A percentile compares a stretch with the other conserved stretches of the same genome.
Evolutionary conservation across 2,329 filamentous ascomycete genomes (phyloP).

Genomic region (Colletotrichum sp.): DNA sequence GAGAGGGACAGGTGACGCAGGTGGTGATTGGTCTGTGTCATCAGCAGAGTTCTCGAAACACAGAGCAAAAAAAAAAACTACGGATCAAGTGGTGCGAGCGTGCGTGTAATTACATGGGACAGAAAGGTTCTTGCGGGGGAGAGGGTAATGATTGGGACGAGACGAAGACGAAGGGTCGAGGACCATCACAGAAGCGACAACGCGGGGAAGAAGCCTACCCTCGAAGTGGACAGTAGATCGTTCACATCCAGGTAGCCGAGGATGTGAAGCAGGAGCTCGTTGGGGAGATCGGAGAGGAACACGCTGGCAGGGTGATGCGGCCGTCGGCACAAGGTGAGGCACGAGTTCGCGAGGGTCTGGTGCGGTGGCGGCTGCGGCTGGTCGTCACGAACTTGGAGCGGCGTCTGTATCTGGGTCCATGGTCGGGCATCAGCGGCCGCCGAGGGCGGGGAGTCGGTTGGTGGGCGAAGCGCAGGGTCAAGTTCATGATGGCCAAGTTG

Average conservation of each 20-base stretch:
- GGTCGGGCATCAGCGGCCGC: slow-evolving; percentile 35
- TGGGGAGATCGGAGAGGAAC: slow-evolving; percentile 46
- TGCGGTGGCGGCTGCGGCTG: background rate
- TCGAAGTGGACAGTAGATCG: slow-evolving; percentile 60
- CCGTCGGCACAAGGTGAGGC: background rate
- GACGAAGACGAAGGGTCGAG: background rate
- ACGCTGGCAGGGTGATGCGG: background rate
- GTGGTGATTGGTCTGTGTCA: slow-evolving; percentile 61
- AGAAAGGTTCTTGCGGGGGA: background rate
- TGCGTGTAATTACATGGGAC: background rate
- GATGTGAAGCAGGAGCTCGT: slow-evolving; percentile 62
- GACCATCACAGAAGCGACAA: background rate
- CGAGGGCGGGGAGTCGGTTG: slow-evolving; percentile 16
- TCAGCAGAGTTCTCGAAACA: slow-evolving; percentile 12
- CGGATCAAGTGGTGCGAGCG: background rate
- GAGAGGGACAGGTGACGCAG: slow-evolving; percentile 67
- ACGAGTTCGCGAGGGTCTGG: background rate
- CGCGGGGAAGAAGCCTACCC: slow-evolving; percentile 47
- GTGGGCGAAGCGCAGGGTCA: slow-evolving; percentile 24
- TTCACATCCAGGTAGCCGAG: slow-evolving; percentile 61
- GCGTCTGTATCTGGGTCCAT: background rate
- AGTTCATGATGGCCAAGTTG: background rate
- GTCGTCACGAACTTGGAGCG: background rate
- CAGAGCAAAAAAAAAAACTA: background rate
- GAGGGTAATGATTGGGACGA: background rate